Percentiles rank a stretch among this genome's conserved stretches.
phyloP scores from a whole-genome alignment of 1,284 basidiomycete species.

The Agaricales sp. region DNA sequence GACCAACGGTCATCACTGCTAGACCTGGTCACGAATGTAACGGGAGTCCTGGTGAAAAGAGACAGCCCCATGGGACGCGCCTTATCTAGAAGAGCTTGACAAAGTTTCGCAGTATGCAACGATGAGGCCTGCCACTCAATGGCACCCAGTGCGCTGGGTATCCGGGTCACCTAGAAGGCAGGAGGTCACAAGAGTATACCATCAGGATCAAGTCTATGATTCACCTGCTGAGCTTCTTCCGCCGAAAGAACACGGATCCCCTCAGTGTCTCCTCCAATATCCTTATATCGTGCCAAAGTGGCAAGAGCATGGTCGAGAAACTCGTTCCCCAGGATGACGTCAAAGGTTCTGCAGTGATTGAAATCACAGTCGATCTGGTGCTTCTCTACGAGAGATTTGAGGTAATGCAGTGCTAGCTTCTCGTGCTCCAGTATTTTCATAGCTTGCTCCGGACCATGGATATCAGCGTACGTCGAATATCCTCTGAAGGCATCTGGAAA shows the following conservation, averaged over 20 bases:
- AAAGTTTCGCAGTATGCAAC: slow-evolving; percentile 11
- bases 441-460: slow-evolving; percentile 12
- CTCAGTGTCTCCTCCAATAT: slow-evolving; percentile 9
- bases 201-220: background rate
- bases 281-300: slow-evolving; percentile 10
- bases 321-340: slow-evolving; percentile 12
- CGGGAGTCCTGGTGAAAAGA: slow-evolving; percentile 10
- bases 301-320: slow-evolving; percentile 9
- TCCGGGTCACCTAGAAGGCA: slow-evolving; percentile 8
- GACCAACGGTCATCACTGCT: slow-evolving; percentile 5
- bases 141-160: slow-evolving; percentile 10
- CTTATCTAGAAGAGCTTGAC: slow-evolving; percentile 10
- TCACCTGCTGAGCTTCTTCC: slow-evolving; percentile 10
- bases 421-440: slow-evolving; percentile 12
- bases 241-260: slow-evolving; percentile 8
- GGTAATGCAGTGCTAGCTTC: slow-evolving; percentile 10
- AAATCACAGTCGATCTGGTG: slow-evolving; percentile 12
- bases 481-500: slow-evolving; percentile 12
- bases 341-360: slow-evolving; percentile 12
- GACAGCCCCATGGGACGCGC: slow-evolving; percentile 7
- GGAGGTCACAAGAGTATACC: background rate
- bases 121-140: slow-evolving; percentile 12
- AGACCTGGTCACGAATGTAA: slow-evolving; percentile 7
- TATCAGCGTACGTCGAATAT: slow-evolving; percentile 10
- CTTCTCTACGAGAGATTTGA: slow-evolving; percentile 10